These are phyloP conservation scores for Hypoxylon perforatum DNA, from an alignment of 495 filamentous ascomycete genomes.

Conservation along the genomic window DNA sequence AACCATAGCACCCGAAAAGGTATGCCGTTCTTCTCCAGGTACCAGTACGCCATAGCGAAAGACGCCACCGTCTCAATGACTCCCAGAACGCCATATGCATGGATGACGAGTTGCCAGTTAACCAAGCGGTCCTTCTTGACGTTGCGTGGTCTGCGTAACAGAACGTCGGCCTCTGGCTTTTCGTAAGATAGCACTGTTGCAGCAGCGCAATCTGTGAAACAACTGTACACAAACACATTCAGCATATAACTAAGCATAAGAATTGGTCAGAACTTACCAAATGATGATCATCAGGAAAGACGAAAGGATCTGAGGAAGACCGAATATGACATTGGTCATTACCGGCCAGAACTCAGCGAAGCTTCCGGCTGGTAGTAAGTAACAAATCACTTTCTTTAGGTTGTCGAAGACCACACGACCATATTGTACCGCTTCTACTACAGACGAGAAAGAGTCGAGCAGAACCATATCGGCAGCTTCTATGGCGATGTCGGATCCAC, in stretches of 20 bases:
- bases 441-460: slow-evolving; percentile 71
- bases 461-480: slow-evolving; percentile 79
- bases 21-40: slow-evolving; percentile 68
- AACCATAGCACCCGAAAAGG: slow-evolving; percentile 69
- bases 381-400: slow-evolving; percentile 76
- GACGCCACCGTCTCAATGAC: slow-evolving; percentile 67
- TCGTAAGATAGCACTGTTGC: slow-evolving; percentile 78
- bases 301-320: slow-evolving; percentile 73
- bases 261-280: slow-evolving; percentile 42
- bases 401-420: slow-evolving; percentile 77
- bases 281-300: slow-evolving; percentile 79
- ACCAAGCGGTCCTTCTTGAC: slow-evolving; percentile 71
- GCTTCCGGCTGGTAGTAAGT: slow-evolving; percentile 73
- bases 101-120: slow-evolving; percentile 70
- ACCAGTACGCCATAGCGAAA: slow-evolving; percentile 75
- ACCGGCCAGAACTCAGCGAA: slow-evolving; percentile 81
- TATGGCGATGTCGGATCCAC: slow-evolving; percentile 80
- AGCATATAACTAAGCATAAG: not conserved
- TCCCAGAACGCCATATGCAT: slow-evolving; percentile 73
- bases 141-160: slow-evolving; percentile 69
- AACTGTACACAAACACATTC: slow-evolving; percentile 54
- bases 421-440: slow-evolving; percentile 75
- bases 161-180: slow-evolving; percentile 74
- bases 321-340: slow-evolving; percentile 73
- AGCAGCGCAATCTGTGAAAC: slow-evolving; percentile 74